These are phyloP conservation scores for Kodamaea jinghongensis DNA, from an alignment of 805 yeast genomes.

Conservation along the genomic window DNA sequence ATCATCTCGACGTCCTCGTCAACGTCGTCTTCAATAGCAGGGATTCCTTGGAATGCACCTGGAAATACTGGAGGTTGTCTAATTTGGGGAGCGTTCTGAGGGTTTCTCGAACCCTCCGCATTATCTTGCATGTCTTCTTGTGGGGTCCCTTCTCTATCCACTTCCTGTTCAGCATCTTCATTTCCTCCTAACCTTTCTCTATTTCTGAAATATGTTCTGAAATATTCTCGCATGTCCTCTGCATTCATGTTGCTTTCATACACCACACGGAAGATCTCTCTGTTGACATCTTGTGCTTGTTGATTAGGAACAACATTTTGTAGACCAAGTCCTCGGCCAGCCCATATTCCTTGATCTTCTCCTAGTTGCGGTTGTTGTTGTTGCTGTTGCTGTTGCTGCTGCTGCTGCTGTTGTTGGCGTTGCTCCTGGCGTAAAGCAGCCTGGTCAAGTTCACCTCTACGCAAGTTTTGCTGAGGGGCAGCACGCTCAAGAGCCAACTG, in stretches of 20 bases:
- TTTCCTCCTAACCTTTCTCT: neutral
- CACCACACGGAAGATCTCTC: conserved; percentile 31
- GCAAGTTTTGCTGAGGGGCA: neutral
- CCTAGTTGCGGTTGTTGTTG: conserved; percentile 1
- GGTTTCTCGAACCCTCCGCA: conserved; percentile 12
- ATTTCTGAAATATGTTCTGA: neutral
- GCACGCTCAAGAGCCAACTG: conserved; percentile 1
- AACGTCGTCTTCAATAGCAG: conserved; percentile 24
- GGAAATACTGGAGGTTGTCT: conserved; percentile 42
- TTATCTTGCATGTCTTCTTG: conserved; percentile 1
- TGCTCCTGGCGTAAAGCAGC: neutral
- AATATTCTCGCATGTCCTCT: conserved; percentile 33
- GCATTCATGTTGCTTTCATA: conserved; percentile 29
- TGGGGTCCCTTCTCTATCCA: conserved; percentile 1
- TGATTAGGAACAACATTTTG: conserved; percentile 14
- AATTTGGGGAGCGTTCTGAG: conserved; percentile 40
- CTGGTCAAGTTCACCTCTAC: too few species aligned
- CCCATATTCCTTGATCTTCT: conserved; percentile 20
- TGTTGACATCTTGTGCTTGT: conserved; percentile 25
- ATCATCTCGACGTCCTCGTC: conserved; percentile 30
- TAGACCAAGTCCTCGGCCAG: conserved; percentile 15
- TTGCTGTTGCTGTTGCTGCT: conserved; percentile 4
- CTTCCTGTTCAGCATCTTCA: conserved; percentile 11
- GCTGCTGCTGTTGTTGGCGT: conserved; percentile 1
- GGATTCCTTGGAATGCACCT: conserved; percentile 20